Evolutionary conservation across 139 green algal genomes (phyloP).

Genomic region (Tetradesmus obliquus): DNA sequence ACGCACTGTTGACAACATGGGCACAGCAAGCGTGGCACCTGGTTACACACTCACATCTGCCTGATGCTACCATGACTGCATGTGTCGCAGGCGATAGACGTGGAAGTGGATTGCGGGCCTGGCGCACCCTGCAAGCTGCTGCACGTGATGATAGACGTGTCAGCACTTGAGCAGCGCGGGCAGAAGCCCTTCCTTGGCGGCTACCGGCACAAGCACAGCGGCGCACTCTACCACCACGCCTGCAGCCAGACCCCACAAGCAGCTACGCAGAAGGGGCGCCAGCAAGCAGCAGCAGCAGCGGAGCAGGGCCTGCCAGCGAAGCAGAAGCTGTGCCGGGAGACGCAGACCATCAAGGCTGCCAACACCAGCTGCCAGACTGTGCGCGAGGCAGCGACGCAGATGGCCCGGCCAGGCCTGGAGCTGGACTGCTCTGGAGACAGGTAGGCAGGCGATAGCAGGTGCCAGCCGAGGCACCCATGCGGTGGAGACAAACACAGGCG

Average conservation of each 20-base stretch:
- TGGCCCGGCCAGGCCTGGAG: conserved; percentile 75
- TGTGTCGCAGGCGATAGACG: conserved; percentile 62
- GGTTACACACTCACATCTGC: not conserved
- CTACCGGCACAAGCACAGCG: conserved; percentile 72
- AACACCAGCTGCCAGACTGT: conserved; percentile 61
- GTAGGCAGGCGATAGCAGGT: conserved; percentile 30
- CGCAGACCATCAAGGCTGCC: conserved; percentile 69
- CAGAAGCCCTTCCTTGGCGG: conserved; percentile 79
- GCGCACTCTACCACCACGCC: conserved; percentile 80
- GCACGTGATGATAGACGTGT: conserved; percentile 68
- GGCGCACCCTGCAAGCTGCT: conserved; percentile 61
- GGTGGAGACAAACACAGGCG: too few relatives aligned
- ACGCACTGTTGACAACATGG: too few relatives aligned
- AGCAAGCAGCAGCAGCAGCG: not conserved
- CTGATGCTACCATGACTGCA: not conserved
- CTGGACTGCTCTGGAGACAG: conserved; percentile 71
- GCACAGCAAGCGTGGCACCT: not conserved
- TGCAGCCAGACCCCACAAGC: conserved; percentile 71
- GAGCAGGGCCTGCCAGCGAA: not conserved
- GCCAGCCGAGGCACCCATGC: not conserved
- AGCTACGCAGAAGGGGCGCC: conserved; percentile 35
- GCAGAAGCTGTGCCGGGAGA: conserved; percentile 70
- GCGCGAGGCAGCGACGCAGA: conserved; percentile 80
- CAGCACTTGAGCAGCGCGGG: conserved; percentile 29
- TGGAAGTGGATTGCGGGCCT: conserved; percentile 67